Conservation (phyloP, 164 flowering plant species). For the Vitis rupestris region DNA sequence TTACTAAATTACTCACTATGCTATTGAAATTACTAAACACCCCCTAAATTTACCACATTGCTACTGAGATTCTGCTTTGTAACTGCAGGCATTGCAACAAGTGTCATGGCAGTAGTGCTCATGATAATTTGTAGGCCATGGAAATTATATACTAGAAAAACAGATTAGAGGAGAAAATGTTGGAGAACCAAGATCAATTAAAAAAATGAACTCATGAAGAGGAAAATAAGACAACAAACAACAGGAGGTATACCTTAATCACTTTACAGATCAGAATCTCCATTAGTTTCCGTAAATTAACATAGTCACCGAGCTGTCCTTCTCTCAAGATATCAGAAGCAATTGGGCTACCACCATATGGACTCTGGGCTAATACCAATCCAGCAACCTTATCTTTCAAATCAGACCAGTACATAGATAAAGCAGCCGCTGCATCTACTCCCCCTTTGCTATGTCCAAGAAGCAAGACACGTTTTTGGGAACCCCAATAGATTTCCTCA, state of each 20-base stretch:
- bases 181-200: not conserved
- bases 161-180: not conserved
- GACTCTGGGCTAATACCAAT: constrained; percentile 88
- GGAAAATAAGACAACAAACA: not conserved
- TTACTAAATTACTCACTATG: too few species aligned
- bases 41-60: too few species aligned
- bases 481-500: constrained; percentile 94
- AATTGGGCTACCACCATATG: constrained; percentile 94
- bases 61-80: too few species aligned
- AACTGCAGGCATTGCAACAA: too few species aligned
- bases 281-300: constrained; percentile 71
- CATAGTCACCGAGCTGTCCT: constrained; percentile 96
- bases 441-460: constrained; percentile 99
- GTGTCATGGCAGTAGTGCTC: too few species aligned
- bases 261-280: constrained; percentile 86
- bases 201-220: not conserved
- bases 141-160: not conserved
- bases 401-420: constrained; percentile 90
- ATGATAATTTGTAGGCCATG: not conserved
- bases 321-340: constrained; percentile 90
- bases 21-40: too few species aligned
- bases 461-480: constrained; percentile 76
- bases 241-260: constrained; percentile 58
- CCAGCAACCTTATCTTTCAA: constrained; percentile 96
- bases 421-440: constrained; percentile 91